phyloP scores from a whole-genome alignment of 2,329 filamentous ascomycete species.

The Aplosporella prunicola region DNA sequence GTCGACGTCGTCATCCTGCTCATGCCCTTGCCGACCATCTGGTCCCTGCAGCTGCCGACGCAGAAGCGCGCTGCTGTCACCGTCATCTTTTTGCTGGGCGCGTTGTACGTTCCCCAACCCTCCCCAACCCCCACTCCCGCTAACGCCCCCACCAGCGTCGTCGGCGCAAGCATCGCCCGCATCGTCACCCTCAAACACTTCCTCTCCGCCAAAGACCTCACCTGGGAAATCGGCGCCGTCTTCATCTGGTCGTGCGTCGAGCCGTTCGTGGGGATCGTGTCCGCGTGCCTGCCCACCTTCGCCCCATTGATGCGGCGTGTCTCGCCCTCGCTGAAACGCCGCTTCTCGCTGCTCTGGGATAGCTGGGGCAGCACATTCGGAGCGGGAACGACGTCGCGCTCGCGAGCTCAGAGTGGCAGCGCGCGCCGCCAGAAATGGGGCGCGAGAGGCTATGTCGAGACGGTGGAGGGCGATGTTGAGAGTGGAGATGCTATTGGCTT shows the following conservation, averaged over 20 bases:
- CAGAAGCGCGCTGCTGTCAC: conserved; percentile 4
- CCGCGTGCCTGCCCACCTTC: conserved; percentile 23
- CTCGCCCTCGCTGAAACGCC: too few relatives aligned
- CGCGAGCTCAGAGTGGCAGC: too few relatives aligned
- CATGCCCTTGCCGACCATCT: conserved; percentile 26
- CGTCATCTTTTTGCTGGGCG: conserved; percentile 6
- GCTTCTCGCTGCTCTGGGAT: too few relatives aligned
- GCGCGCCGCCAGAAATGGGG: too few relatives aligned
- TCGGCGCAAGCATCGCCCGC: conserved; percentile 21
- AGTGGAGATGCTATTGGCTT: too few relatives aligned
- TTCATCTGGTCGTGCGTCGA: conserved; percentile 29
- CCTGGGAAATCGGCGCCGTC: conserved; percentile 21
- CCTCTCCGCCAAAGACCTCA: conserved; percentile 17
- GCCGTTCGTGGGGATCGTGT: conserved; percentile 28
- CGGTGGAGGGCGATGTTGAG: too few relatives aligned
- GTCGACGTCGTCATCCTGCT: conserved; percentile 27
- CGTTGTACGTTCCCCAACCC: conserved; percentile 8
- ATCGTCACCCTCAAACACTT: conserved; percentile 20
- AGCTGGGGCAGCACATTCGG: too few relatives aligned
- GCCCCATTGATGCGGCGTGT: too few relatives aligned
- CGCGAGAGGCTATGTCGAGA: too few relatives aligned
- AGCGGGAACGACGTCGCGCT: too few relatives aligned
- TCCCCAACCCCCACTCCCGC: neutral
- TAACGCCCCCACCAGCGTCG: conserved; percentile 16
- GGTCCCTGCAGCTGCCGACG: conserved; percentile 19